Percentiles rank a stretch among this genome's conserved stretches.
Conservation (phyloP, 2,329 filamentous ascomycete genomes). For the Cercospora canescens region DNA sequence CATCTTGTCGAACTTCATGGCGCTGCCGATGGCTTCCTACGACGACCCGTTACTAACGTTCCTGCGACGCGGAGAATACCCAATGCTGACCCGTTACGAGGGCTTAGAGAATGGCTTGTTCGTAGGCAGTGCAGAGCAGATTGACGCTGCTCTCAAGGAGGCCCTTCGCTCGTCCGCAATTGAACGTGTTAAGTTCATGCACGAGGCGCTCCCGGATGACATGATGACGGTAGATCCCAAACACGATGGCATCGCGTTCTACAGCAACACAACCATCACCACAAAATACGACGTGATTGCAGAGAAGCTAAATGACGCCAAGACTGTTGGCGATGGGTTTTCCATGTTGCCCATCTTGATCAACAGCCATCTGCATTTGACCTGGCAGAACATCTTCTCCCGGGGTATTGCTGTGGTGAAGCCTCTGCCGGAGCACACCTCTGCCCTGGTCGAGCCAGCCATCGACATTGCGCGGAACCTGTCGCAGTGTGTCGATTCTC, state of each 20-base stretch:
- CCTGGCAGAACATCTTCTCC: slow-evolving; percentile 78
- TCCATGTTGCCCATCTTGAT: slow-evolving; percentile 71
- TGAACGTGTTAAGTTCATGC: slow-evolving; percentile 62
- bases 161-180: slow-evolving; percentile 53
- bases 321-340: slow-evolving; percentile 60
- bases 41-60: slow-evolving; percentile 72
- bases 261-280: slow-evolving; percentile 64
- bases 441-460: slow-evolving; percentile 68
- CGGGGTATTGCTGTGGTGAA: slow-evolving; percentile 80
- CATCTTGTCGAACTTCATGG: slow-evolving; percentile 73
- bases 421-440: slow-evolving; percentile 73
- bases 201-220: slow-evolving; percentile 60
- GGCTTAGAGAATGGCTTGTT: slow-evolving; percentile 71
- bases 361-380: slow-evolving; percentile 79
- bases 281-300: slow-evolving; percentile 68
- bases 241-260: slow-evolving; percentile 73
- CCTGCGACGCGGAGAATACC: slow-evolving; percentile 74
- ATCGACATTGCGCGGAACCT: slow-evolving; percentile 73
- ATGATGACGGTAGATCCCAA: slow-evolving; percentile 66
- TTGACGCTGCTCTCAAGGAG: slow-evolving; percentile 45
- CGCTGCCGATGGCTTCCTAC: slow-evolving; percentile 78
- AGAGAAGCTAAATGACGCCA: slow-evolving; percentile 57
- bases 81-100: slow-evolving; percentile 72
- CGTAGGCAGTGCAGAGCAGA: slow-evolving; percentile 61
- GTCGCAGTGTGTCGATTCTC: slow-evolving; percentile 70